These are phyloP conservation scores for Fusarium concolor DNA, from an alignment of 2,329 filamentous ascomycete genomes.

Conservation along the genomic window DNA sequence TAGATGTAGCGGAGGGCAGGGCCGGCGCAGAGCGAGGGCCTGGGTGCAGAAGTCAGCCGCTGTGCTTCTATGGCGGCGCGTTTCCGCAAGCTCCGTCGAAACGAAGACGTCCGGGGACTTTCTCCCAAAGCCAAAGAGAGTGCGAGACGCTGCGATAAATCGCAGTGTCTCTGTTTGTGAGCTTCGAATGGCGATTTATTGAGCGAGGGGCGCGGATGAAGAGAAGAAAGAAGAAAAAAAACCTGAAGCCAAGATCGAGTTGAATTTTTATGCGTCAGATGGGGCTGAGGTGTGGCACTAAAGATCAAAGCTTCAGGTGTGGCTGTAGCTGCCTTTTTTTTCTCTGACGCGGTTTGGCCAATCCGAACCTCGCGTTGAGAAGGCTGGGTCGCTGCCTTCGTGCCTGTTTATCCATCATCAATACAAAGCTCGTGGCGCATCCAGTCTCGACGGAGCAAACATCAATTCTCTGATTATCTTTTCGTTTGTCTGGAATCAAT, in stretches of 20 bases:
- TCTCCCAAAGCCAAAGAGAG: conserved; percentile 89
- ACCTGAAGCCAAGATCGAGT: conserved; percentile 10
- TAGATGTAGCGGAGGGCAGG: conserved; percentile 61
- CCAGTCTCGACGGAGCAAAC: conserved; percentile 12
- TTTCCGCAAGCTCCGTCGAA: conserved; percentile 78
- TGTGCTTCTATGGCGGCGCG: conserved; percentile 99
- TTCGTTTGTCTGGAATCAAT: background rate
- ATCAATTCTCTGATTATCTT: background rate
- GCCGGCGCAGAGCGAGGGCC: conserved; percentile 59
- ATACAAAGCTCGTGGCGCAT: conserved; percentile 40
- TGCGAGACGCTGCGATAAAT: conserved; percentile 47
- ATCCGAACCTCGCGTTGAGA: conserved; percentile 43
- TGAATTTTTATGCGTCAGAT: conserved; percentile 46
- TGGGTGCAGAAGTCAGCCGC: conserved; percentile 83
- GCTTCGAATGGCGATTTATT: conserved; percentile 99
- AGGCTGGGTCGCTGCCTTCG: conserved; percentile 47
- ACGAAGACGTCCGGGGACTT: conserved; percentile 95
- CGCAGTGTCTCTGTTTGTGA: conserved; percentile 80
- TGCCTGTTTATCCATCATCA: conserved; percentile 42
- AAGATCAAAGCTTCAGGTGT: conserved; percentile 31
- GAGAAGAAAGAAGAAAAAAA: conserved; percentile 44
- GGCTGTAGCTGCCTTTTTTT: conserved; percentile 39
- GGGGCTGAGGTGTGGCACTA: conserved; percentile 35
- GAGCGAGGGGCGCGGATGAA: conserved; percentile 82
- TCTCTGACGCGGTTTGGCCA: conserved; percentile 35